Percentiles rank a stretch among this genome's conserved stretches.
Conservation (phyloP, 2,329 filamentous ascomycete species). For the Emmonsiellopsis sp. region DNA sequence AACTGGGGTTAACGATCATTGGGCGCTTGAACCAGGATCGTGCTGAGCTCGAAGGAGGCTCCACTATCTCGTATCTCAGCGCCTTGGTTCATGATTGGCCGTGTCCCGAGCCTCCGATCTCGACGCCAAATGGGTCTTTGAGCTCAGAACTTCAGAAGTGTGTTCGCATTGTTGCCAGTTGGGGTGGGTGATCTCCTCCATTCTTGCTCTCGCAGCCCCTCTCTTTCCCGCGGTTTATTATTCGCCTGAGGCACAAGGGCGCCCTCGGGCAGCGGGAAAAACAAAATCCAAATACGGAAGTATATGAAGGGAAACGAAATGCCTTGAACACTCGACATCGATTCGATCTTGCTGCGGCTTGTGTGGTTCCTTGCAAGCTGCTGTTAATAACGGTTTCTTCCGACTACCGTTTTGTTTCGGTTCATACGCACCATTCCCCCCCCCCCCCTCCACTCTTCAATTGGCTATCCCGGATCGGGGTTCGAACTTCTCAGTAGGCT, state of each 20-base stretch:
- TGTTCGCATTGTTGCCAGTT: too few relatives aligned
- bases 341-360: neutral
- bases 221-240: neutral
- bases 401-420: neutral
- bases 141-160: too few relatives aligned
- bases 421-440: neutral
- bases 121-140: neutral
- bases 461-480: neutral
- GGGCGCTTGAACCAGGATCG: neutral
- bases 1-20: neutral
- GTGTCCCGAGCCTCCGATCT: neutral
- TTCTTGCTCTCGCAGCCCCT: neutral
- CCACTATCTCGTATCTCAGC: conserved; percentile 1
- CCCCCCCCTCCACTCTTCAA: neutral
- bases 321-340: neutral
- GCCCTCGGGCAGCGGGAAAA: neutral
- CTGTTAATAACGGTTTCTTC: neutral
- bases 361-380: neutral
- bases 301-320: too few relatives aligned
- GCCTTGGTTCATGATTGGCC: conserved; percentile 1
- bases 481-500: neutral
- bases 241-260: neutral
- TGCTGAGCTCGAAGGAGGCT: neutral
- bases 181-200: neutral
- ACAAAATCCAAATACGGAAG: neutral